Evolutionary conservation across 148 eudicot genomes (phyloP), one percentile per base, ranked within the genome.

Genomic region (Cornus kousa): DNA sequence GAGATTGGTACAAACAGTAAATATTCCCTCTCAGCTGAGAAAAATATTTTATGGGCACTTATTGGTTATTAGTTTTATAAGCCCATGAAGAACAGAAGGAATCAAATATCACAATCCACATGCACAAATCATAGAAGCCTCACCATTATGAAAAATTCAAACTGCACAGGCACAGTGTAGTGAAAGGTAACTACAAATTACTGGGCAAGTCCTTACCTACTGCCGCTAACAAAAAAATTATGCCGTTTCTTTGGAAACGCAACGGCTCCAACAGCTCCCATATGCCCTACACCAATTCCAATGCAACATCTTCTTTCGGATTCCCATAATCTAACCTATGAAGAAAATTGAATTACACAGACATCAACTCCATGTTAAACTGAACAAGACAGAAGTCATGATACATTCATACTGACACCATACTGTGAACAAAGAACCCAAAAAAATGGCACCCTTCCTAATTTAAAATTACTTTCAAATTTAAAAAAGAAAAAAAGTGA

Each of bases 191-290:
- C 22, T 39, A n/a, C 33, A 13, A 28, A 46, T 60, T 62, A 40
- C 62, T 39, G 33, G 22, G 23, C 68, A 66, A 33, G 67, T 32
- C 66, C 80, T 83, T 81, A 95, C 98, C 97, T 94, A 80, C 99
- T 94, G 73, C 97, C 99, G 64, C 99, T 96, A 72, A 96, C 95
- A 82, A 94, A 85, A 67, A 96, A 96, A 87, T 91, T 86, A 8
- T 84, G 84, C 57, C 59, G 81, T 81, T 92, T 94, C 88, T 89
- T 91, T 19, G 99, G 91, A 77, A 91, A 92, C 80, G 97, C 91
- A 89, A 96, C 94, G 75, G 98, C 97, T 80, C 97, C 98, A 86
- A 96, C 94, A 84, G 92, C 97, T 74, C 90, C 95, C 88, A 87
- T 83, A 85, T 96, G 99, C 65, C 98, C 99, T 71, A 80, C 62